Evolutionary conservation across 768 basidiomycete genomes (phyloP), one percentile per base, ranked within the genome.

Genomic region (Pleurotus sapidus): DNA sequence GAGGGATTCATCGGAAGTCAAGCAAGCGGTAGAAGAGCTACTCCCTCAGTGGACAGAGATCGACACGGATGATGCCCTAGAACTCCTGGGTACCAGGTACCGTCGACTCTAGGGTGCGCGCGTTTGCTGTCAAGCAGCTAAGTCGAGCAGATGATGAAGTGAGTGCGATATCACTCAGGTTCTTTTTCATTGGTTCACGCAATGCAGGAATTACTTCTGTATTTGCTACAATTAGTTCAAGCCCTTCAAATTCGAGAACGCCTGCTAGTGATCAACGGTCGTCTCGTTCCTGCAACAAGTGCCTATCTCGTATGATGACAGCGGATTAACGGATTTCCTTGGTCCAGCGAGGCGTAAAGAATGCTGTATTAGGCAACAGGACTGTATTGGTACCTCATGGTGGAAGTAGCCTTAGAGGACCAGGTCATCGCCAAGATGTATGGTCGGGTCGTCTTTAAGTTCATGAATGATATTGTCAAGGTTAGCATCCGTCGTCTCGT

Each of bases 381-480:
- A 23, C 77, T 98, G 61, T 91, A 96, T 68, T 98, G 97, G 97
- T 99, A 98, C 65, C 84, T 98, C 56, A 94, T 95, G 84, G 95
- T 98, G 3, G 97, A 98, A 68, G 87, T 94, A 15, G 91, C 93
- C 18, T 73, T 92, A 46, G 92, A 95, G 65, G 93, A 95, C 66
- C 85, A 86, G 59, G 77, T 86, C 20, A 84, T 93, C 68, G 91
- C 91, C 3, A 95, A 93, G 76, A 94, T 96, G 90, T 98, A 95
- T 63, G 93, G 89, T 3, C 81, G 87, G 42, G 92, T 97, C 5
- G 91, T 92, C 5, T 95, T 84, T 76, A 89, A 89, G 60, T 98
- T 94, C 66, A 89, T 93, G 84, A 86, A 82, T 65, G 88, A 89
- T 70, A 85, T 98, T 30, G 75, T 91, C 7, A 91, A 97, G 82